Conservation (phyloP, 495 filamentous ascomycete species). For the Aspergillus haitiensis region DNA sequence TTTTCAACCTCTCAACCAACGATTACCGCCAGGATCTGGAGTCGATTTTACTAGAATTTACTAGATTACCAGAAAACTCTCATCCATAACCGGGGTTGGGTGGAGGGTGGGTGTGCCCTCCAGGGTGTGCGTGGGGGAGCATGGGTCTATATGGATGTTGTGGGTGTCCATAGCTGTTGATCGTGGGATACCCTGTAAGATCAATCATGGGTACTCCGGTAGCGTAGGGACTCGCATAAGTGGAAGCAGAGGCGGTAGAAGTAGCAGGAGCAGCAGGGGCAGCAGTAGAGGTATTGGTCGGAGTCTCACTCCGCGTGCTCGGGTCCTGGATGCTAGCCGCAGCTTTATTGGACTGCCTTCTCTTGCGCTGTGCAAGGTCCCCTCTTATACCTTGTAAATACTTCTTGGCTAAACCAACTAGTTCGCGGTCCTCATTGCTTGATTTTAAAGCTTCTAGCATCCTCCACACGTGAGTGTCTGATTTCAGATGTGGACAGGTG, state of each 20-base stretch:
- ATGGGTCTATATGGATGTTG: not conserved
- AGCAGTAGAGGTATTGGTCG: conserved; percentile 3
- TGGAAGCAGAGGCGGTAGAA: not conserved
- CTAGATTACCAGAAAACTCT: not conserved
- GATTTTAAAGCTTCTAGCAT: conserved; percentile 62
- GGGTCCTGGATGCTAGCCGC: not conserved
- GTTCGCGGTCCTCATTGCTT: conserved; percentile 54
- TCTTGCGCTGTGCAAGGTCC: conserved; percentile 47
- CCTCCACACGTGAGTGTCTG: conserved; percentile 53
- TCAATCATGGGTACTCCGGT: not conserved
- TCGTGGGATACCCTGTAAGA: not conserved
- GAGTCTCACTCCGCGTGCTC: conserved; percentile 1
- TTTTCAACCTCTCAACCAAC: too few relatives aligned
- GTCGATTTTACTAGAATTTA: not conserved
- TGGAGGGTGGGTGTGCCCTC: not conserved
- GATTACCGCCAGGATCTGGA: too few relatives aligned
- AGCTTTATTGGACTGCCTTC: conserved; percentile 25
- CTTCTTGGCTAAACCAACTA: conserved; percentile 52
- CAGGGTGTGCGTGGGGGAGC: not conserved
- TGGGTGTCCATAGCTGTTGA: conserved; percentile 2
- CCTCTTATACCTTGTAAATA: conserved; percentile 59
- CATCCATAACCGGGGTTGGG: not conserved
- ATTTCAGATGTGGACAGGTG: conserved; percentile 61
- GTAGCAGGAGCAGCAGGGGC: not conserved
- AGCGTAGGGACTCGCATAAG: not conserved